Conservation (phyloP, 2,329 filamentous ascomycete genomes). For the Aspergillus sp. region DNA sequence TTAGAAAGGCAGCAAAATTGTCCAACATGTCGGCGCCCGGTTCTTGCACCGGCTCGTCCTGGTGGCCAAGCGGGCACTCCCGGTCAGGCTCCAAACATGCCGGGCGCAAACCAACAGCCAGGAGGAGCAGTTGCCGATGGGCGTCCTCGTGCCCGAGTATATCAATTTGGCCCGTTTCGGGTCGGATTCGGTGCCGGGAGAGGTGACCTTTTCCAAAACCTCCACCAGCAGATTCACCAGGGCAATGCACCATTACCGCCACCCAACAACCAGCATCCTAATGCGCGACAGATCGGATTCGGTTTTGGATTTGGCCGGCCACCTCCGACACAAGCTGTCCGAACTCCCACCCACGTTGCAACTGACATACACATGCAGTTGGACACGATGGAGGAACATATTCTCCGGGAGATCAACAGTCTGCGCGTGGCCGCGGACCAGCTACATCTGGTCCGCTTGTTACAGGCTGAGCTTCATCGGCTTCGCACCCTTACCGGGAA, state of each 20-base stretch:
- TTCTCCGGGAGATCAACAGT: constrained; percentile 64
- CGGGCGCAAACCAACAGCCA: constrained; percentile 37
- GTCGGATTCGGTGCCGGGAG: constrained; percentile 66
- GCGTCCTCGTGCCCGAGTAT: constrained; percentile 56
- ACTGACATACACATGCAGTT: constrained; percentile 57
- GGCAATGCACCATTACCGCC: constrained; percentile 46
- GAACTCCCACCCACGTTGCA: constrained; percentile 19
- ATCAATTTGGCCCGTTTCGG: constrained; percentile 71
- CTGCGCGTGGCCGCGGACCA: constrained; percentile 66
- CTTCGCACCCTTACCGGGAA: constrained; percentile 53
- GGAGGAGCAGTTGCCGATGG: constrained; percentile 38
- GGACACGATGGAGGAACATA: constrained; percentile 63
- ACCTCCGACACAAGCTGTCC: constrained; percentile 18
- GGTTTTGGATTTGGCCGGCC: constrained; percentile 41
- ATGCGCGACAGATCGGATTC: constrained; percentile 39
- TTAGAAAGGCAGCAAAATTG: constrained; percentile 96
- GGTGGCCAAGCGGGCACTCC: constrained; percentile 28
- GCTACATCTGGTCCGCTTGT: constrained; percentile 62
- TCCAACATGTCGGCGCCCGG: constrained; percentile 85
- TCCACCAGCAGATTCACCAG: constrained; percentile 60
- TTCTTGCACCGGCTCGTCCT: constrained; percentile 52
- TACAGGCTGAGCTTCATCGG: constrained; percentile 66
- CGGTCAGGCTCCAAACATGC: constrained; percentile 28
- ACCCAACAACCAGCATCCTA: constrained; percentile 29
- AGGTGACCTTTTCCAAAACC: constrained; percentile 60